Base-by-base conservation (phyloP, 2,329 filamentous ascomycete genomes). In the Proliferodiscus dingleyae region DNA sequence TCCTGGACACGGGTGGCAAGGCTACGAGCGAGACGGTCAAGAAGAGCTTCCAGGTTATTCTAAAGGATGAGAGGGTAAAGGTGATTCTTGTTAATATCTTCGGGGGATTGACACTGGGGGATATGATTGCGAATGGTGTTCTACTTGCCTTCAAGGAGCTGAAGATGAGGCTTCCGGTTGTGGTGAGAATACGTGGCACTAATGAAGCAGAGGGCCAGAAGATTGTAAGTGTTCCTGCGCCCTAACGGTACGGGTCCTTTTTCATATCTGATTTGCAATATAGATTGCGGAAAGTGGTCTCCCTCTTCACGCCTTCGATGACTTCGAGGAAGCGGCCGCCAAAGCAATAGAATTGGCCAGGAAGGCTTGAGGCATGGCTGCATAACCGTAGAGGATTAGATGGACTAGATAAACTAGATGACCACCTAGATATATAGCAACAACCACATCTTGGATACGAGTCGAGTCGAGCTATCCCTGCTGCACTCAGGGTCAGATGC, bases 1-100 rank as follows among this genome's bases (percentile, higher is more conserved):
- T 95, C 64, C 74, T 95, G 44, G 89, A 95, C 63, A 94, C 87
- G 0, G 89, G 90, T 22, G 89, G 89, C 28, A 93, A 94, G 64
- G 89, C 89, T 0, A 95, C 89, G 0, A 78, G 79, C 23, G 80
- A 85, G 53, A 95, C 89, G 0, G 88, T 95, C 55, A 82, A 84
- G 61, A 79, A 80, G 45, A 83, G 81, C 1, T 93, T 95, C 62
- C 75, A 81, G 46, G 75, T 90, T 10, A 80, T 95, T 15, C 69
- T 89, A 37, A 70, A 73, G 4, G 89, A 95, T 57, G 66, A 74
- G 2, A 72, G 87, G 23, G 87, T 94, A 6, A 82, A 79, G 56
- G 81, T 85, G 18, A 75, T 85, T 16, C 84, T 85, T 56, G 81
- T 86, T 23, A 86, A 86, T 52, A 85, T 86, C 53, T 87, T 85